These are phyloP conservation scores for Orbilia javanica DNA, from an alignment of 2,329 filamentous ascomycete species.

Conservation along the genomic window DNA sequence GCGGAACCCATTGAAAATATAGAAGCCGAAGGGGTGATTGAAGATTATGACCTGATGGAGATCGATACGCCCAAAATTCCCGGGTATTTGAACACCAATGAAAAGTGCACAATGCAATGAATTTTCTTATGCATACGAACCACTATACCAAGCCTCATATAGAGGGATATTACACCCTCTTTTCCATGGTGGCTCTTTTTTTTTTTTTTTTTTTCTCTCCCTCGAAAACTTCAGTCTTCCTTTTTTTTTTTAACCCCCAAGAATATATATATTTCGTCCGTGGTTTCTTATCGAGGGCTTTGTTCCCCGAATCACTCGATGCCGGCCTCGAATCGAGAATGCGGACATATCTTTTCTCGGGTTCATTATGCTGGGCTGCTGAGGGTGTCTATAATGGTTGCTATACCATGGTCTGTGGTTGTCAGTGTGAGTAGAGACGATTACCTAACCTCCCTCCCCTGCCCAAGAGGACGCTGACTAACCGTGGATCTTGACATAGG, in stretches of 20 bases:
- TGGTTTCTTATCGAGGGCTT: not conserved
- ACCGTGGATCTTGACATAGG: too few species aligned
- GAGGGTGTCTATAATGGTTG: too few species aligned
- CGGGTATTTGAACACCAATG: conserved; percentile 7
- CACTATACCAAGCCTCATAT: not conserved
- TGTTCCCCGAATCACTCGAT: not conserved
- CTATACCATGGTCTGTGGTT: too few species aligned
- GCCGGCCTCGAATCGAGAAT: not conserved
- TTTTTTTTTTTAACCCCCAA: not conserved
- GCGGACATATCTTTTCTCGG: too few species aligned
- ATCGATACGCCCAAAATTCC: conserved; percentile 13
- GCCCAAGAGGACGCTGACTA: too few species aligned
- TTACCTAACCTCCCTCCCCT: too few species aligned
- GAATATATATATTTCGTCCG: not conserved
- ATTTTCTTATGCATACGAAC: not conserved
- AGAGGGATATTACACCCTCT: not conserved
- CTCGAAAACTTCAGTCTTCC: not conserved
- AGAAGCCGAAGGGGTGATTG: not conserved
- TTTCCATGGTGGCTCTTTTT: not conserved
- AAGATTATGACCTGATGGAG: conserved; percentile 24
- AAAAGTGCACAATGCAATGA: conserved; percentile 20
- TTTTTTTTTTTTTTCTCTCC: not conserved
- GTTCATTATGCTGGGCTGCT: too few species aligned
- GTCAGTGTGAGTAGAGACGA: too few species aligned
- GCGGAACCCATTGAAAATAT: not conserved